Percentiles rank a stretch among this genome's conserved stretches.
Conservation (phyloP, 1,284 basidiomycete genomes). For the Phellopilus nigrolimitatus region DNA sequence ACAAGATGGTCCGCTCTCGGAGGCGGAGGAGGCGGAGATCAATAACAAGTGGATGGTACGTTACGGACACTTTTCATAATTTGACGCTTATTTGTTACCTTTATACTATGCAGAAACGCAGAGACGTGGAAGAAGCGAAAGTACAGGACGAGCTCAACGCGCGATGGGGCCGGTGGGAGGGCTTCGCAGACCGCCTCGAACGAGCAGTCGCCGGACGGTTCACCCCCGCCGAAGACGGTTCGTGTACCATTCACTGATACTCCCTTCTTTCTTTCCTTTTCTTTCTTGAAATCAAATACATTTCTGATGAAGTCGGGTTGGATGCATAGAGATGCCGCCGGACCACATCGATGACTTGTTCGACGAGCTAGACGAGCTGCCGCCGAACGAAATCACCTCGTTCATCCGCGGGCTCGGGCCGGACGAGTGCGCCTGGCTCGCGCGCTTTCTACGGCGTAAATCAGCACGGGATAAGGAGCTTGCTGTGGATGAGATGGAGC, state of each 20-base stretch:
- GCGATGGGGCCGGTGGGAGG: slow-evolving; percentile 41
- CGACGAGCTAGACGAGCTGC: slow-evolving; percentile 55
- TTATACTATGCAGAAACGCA: slow-evolving; percentile 37
- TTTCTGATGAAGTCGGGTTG: not conserved
- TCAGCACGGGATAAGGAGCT: slow-evolving; percentile 47
- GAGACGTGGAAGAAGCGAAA: slow-evolving; percentile 50
- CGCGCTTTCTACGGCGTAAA: slow-evolving; percentile 48
- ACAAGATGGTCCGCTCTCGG: slow-evolving; percentile 58
- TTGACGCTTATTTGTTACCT: slow-evolving; percentile 7
- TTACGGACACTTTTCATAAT: not conserved
- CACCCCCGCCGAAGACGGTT: slow-evolving; percentile 41
- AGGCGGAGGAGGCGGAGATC: slow-evolving; percentile 60
- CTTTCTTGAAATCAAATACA: too few relatives aligned
- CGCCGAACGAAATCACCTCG: slow-evolving; percentile 28
- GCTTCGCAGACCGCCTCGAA: slow-evolving; percentile 55
- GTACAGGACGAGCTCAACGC: slow-evolving; percentile 52
- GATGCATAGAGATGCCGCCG: slow-evolving; percentile 42
- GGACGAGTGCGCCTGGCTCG: slow-evolving; percentile 60
- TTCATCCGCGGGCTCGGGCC: slow-evolving; percentile 32
- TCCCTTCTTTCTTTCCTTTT: too few relatives aligned
- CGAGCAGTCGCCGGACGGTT: slow-evolving; percentile 43
- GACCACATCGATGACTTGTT: slow-evolving; percentile 61
- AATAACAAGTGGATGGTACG: slow-evolving; percentile 71
- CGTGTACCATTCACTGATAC: not conserved
- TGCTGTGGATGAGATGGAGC: slow-evolving; percentile 56